phyloP scores from a whole-genome alignment of 2,329 filamentous ascomycete species.

The Ascosphaera pollenicola region DNA sequence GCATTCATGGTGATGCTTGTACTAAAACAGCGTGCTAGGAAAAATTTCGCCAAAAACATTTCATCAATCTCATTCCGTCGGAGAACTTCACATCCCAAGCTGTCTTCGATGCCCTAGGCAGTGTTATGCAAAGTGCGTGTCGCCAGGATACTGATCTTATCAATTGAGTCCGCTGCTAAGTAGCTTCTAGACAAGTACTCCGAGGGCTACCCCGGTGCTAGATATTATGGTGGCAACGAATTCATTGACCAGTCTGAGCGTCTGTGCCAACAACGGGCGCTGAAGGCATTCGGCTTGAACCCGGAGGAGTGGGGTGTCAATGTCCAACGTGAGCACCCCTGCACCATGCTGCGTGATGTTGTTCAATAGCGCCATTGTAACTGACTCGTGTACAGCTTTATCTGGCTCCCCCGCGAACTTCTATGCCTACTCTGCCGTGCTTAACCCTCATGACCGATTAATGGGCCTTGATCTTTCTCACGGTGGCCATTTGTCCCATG shows the following conservation, averaged over 20 bases:
- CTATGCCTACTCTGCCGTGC: slow-evolving; percentile 82
- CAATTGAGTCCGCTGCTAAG: slow-evolving; percentile 4
- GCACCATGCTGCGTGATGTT: neutral
- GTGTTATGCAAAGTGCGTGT: slow-evolving; percentile 73
- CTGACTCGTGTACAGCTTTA: slow-evolving; percentile 32
- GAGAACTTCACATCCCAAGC: slow-evolving; percentile 93
- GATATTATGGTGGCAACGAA: slow-evolving; percentile 94
- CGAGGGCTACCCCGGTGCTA: slow-evolving; percentile 85
- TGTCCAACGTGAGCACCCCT: slow-evolving; percentile 47
- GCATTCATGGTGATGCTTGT: slow-evolving; percentile 4
- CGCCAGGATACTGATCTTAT: neutral
- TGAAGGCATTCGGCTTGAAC: slow-evolving; percentile 69
- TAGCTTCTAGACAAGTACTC: slow-evolving; percentile 68
- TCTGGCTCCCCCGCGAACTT: slow-evolving; percentile 59
- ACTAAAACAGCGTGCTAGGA: no score
- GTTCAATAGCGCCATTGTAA: slow-evolving; percentile 4
- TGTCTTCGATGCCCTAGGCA: slow-evolving; percentile 74
- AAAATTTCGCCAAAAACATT: slow-evolving; percentile 90
- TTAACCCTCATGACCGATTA: slow-evolving; percentile 82
- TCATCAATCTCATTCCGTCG: slow-evolving; percentile 90
- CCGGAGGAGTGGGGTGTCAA: slow-evolving; percentile 89
- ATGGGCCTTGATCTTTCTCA: slow-evolving; percentile 95
- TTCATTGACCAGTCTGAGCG: slow-evolving; percentile 82
- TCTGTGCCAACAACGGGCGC: slow-evolving; percentile 71
- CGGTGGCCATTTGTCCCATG: slow-evolving; percentile 86